These are phyloP conservation scores for Glycine soja DNA, from an alignment of 306 rosid genomes.

Conservation along the genomic window DNA sequence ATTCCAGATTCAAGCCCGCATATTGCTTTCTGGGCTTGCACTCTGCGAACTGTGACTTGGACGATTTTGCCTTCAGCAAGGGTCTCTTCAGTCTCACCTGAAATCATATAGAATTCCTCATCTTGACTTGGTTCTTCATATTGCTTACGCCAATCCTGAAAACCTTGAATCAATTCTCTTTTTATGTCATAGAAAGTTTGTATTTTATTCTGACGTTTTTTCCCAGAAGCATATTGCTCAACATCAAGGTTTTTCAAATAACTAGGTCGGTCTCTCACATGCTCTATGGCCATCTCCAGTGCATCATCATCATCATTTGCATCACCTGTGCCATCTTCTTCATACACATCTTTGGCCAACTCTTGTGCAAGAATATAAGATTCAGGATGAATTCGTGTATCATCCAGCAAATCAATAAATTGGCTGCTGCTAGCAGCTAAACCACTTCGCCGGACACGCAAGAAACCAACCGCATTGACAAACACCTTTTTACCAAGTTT, in stretches of 20 bases:
- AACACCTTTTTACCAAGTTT: conserved; percentile 92
- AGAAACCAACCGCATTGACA: conserved; percentile 91
- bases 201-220: conserved; percentile 69
- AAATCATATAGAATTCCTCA: conserved; percentile 93
- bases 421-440: conserved; percentile 92
- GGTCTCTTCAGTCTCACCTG: conserved; percentile 94
- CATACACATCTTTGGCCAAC: conserved; percentile 95
- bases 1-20: conserved; percentile 95
- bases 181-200: conserved; percentile 82
- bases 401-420: conserved; percentile 93
- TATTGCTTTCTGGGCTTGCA: conserved; percentile 84
- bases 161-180: conserved; percentile 91
- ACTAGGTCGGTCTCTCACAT: conserved; percentile 88
- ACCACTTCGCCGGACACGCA: conserved; percentile 96
- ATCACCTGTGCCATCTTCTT: conserved; percentile 73
- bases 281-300: conserved; percentile 96
- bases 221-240: conserved; percentile 72
- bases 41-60: conserved; percentile 90
- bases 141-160: conserved; percentile 96
- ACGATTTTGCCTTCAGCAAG: conserved; percentile 92
- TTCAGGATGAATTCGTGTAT: conserved; percentile 98
- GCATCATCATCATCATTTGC: conserved; percentile 94
- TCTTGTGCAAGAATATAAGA: conserved; percentile 90
- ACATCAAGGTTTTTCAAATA: conserved; percentile 79
- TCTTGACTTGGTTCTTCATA: conserved; percentile 98